A percentile compares a stretch with the other conserved stretches of the same genome.
Conservation (phyloP, 305 asterid species). For the Fraxinus xanthoxyloides region DNA sequence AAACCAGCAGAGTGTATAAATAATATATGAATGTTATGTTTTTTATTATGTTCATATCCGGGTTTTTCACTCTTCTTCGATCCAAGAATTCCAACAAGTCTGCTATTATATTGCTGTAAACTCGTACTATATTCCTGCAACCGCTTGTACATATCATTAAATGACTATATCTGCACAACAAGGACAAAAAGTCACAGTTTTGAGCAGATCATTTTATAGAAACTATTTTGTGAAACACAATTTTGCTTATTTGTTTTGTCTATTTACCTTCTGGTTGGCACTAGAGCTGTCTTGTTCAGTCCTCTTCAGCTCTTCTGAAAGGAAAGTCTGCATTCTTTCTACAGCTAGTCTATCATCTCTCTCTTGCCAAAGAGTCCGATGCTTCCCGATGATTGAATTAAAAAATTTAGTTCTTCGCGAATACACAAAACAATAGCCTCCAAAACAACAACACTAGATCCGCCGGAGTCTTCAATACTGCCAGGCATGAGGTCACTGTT, state of each 20-base stretch:
- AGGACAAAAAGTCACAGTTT: not conserved
- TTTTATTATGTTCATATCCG: too few relatives aligned
- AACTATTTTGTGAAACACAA: not conserved
- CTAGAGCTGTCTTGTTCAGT: conserved; percentile 56
- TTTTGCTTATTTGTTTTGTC: not conserved
- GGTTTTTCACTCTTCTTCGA: too few relatives aligned
- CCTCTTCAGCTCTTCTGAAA: conserved; percentile 70
- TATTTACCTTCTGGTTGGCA: conserved; percentile 62
- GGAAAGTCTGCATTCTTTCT: conserved; percentile 65
- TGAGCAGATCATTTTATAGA: not conserved
- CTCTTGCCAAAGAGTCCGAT: conserved; percentile 64
- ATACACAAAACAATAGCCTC: not conserved
- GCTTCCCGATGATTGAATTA: conserved; percentile 53
- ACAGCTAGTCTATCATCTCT: conserved; percentile 60
- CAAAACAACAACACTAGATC: not conserved
- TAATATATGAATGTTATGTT: too few relatives aligned
- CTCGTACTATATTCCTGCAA: conserved; percentile 79
- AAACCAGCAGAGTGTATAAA: too few relatives aligned
- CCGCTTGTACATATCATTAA: conserved; percentile 69
- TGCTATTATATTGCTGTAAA: conserved; percentile 77
- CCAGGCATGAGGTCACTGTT: too few relatives aligned
- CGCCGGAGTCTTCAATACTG: too few relatives aligned
- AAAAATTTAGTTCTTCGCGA: conserved; percentile 16
- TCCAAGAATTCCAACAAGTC: too few relatives aligned
- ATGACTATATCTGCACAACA: conserved; percentile 59